Base-by-base conservation (phyloP, 2,329 filamentous ascomycete genomes). In the Verticillium dahliae region DNA sequence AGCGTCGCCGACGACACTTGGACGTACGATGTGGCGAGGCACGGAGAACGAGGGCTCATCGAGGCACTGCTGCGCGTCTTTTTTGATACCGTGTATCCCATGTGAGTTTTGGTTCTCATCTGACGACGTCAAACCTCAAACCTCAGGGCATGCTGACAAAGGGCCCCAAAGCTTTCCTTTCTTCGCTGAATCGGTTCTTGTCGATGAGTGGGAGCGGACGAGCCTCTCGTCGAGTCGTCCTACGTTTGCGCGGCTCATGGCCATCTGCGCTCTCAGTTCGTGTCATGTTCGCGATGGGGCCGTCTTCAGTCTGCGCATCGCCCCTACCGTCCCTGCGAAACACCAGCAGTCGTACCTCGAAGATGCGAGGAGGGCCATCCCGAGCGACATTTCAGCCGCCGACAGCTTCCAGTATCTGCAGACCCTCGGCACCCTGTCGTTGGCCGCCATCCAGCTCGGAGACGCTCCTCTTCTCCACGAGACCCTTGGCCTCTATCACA, bases 361-460 rank as follows among this genome's bases (percentile, higher is more conserved):
- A 11, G 64, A 65, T 35, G 64, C 62, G 1, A 57, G 60, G 4
- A 57, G 41, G 37, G 64, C 64, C 11, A 60, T 65, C 7, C 64
- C 64, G 3, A 57, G 55, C 18, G 61, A 65, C 6, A 61, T 65
- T 10, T 33, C 52, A 13, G 38, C 37, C 11, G n/a, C 27, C 13
- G 64, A 65, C 5, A 54, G 58, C 11, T 65, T 65, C 4, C 56
- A 60, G 34, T 65, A 65, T 27, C 61, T 65, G 10, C 64, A 65
- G 63, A 57, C 77, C 6, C 80, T 75, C 66, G 80, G 78, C 11
- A 69, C 84, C 5, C 71, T 85, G 34, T 77, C 81, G 4, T 71
- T 85, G 58, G 76, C 77, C 7, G 76, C 76, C 57, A 81, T 84
- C 31, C 82, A 85, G 69, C 76, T 80, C 62, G 79, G 81, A 35